A percentile compares a stretch with the other conserved stretches of the same genome.
Conservation (phyloP, 148 eudicot species). For the Limonium bicolor region DNA sequence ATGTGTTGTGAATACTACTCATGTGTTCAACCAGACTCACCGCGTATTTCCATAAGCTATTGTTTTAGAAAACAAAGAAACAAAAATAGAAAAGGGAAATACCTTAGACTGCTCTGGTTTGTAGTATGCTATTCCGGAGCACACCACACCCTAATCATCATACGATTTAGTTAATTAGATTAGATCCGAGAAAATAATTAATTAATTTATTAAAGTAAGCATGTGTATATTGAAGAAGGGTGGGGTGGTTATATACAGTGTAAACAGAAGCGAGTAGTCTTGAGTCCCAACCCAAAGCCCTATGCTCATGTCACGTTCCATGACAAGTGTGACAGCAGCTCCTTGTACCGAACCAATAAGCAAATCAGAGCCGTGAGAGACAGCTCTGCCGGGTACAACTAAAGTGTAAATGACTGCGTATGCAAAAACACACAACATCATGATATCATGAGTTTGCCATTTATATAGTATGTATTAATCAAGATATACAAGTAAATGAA, state of each 20-base stretch:
- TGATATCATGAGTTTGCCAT: background rate
- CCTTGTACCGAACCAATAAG: conserved; percentile 38
- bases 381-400: conserved; percentile 38
- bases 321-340: conserved; percentile 24
- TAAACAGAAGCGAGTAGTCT: conserved; percentile 43
- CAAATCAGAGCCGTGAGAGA: conserved; percentile 43
- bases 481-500: background rate
- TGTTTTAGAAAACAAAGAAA: too few species aligned
- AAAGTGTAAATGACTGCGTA: conserved; percentile 36
- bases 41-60: too few species aligned
- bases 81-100: too few species aligned
- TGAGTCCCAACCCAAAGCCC: conserved; percentile 52
- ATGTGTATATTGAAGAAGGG: background rate
- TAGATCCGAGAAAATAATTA: too few species aligned
- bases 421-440: background rate
- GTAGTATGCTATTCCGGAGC: conserved; percentile 61
- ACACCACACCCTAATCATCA: conserved; percentile 41
- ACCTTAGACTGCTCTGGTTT: too few species aligned
- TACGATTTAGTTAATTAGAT: background rate
- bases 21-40: too few species aligned
- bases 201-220: too few species aligned
- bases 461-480: background rate
- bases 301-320: conserved; percentile 27
- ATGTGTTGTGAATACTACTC: too few species aligned
- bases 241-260: conserved; percentile 17